phyloP scores from a whole-genome alignment of 371 early-diverging fungal genomes.

The Vavraia culicis region DNA sequence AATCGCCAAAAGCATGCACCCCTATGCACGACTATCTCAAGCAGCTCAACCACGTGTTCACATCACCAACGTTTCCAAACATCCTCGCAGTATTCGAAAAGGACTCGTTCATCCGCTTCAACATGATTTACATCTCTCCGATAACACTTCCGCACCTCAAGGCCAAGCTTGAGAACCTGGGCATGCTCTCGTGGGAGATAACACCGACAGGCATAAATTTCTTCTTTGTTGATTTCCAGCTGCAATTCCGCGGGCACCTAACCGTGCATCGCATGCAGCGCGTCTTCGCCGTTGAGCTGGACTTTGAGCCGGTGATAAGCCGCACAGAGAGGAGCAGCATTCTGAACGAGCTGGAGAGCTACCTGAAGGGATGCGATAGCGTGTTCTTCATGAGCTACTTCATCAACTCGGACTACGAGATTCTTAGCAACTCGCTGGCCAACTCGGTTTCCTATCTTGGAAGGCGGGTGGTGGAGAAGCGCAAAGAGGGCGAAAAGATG shows the following conservation, averaged over 20 bases:
- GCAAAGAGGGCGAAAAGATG: background rate
- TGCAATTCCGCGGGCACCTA: constrained; percentile 16
- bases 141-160: constrained; percentile 19
- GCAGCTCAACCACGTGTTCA: no score
- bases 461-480: constrained; percentile 14
- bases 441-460: constrained; percentile 22
- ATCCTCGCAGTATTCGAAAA: constrained; percentile 18
- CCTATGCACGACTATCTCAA: no score
- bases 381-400: constrained; percentile 33
- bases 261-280: constrained; percentile 4
- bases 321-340: constrained; percentile 5
- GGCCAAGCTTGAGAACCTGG: constrained; percentile 6
- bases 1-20: no score
- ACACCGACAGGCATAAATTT: constrained; percentile 13
- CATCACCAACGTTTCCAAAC: constrained; percentile 8
- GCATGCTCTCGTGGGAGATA: constrained; percentile 18
- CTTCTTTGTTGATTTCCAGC: constrained; percentile 9
- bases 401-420: constrained; percentile 24
- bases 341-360: constrained; percentile 27
- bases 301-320: constrained; percentile 30
- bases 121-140: constrained; percentile 33
- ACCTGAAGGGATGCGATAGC: constrained; percentile 32
- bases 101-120: constrained; percentile 28
- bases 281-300: constrained; percentile 30
- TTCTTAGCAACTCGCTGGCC: constrained; percentile 22